Base-by-base conservation (phyloP, 768 basidiomycete genomes). In the Leucocoprinus leucothites region DNA sequence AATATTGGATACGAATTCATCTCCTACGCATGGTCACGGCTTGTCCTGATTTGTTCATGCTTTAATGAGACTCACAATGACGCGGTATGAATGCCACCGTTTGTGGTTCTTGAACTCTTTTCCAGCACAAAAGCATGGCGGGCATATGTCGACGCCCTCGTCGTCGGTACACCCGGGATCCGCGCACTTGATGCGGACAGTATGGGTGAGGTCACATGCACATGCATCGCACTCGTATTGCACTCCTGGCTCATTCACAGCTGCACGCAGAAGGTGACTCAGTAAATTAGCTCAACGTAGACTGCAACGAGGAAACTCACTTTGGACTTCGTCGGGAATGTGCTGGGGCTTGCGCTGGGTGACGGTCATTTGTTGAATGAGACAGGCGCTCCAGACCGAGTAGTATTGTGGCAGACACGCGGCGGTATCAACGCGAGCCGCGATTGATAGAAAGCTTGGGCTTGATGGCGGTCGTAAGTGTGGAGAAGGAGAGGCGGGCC, bases 1-100 rank as follows among this genome's bases (percentile, higher is more conserved):
- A 97, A 96, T 64, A 99, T 97, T 2, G 96, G 97, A 70, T 95
- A 92, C 7, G 96, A 94, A 67, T 97, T 93, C 64, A 95, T 81
- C 74, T 97, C 95, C 94, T 95, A 66, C 9, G 49, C 8, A 51
- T 34, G 36, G 45, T 59, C 58, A 55, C 52, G 56, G 53, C 36
- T 48, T 48, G 21, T 21, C 42, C 36, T 26, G 38, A 57, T 56
- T 56, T 45, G 28, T 38, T 38, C 16, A n/a, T 38, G 38, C 16
- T 11, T 13, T 3, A 38, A n/a, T 38, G 38, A 38, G 38, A 38
- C 80, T 59, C 69, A 96, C 94, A 60, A 98, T 89, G 55, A 98
- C 87, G 53, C 93, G 89, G 68, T 99, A 99, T 42, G 87, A 72
- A 71, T 99, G 96, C 48, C 83, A 81, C 55, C 86, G 82, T 66